Base-by-base conservation (phyloP, 2,329 filamentous ascomycete species). In the Xylaria polymorpha region DNA sequence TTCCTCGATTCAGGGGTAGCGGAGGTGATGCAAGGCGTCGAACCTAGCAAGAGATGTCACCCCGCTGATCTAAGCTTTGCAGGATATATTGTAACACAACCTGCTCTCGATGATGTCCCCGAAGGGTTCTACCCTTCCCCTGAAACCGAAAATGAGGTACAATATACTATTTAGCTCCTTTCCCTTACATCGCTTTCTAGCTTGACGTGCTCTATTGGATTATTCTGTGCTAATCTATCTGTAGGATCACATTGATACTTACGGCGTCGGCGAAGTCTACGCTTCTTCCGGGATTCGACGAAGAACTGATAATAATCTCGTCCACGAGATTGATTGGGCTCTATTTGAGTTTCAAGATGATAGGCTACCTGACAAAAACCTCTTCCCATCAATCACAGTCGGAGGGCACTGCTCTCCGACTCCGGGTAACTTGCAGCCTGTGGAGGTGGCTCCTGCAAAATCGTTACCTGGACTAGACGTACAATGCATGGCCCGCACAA, bases 281-380 rank as follows among this genome's bases (percentile, higher is more conserved):
- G 95, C 95, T 0, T 97, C 94, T 0, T 97, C 94, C 25, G 95
- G 95, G 7, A 92, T 98, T 67, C 90, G 94, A 4, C 89, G 95
- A 37, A 91, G 92, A 77, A 86, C 84, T 61, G 87, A 91, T 68
- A 85, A 91, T 69, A 90, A 91, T 4, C 83, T 97, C 29, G 85
- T 93, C 6, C 95, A 98, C 78, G 95, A 98, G 79, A 94, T 98
- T 53, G 95, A 98, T 79, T 98, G 95, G 95, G 94, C 94, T 0
- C 83, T 98, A 2, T 94, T 98, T 74, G 89, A 92, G 73, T 93
- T 98, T 71, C 84, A 91, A 12, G 85, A 90, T 4, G 86, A 90
- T 12, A 89, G 95, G 1, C 83, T 90, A 15, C 92, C 95, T 3
- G 84, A 87, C 0, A 86, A 88, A 68, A 98, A 98, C 74, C 81